These are phyloP conservation scores for Aspergillus japonicus DNA, from an alignment of 2,329 filamentous ascomycete genomes.

Conservation along the genomic window DNA sequence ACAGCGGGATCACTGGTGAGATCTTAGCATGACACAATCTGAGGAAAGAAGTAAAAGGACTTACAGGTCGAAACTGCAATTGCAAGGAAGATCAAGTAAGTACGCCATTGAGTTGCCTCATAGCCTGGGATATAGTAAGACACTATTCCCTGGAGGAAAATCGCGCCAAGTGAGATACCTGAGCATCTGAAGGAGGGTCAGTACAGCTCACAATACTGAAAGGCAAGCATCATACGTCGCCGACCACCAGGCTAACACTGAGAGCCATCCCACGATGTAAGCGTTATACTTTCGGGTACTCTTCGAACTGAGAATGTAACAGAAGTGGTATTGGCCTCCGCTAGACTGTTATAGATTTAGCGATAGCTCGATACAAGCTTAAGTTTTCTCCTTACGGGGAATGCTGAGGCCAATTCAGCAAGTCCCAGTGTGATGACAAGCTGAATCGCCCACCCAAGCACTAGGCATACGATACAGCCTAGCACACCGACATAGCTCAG, in stretches of 20 bases:
- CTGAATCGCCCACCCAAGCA: conserved; percentile 23
- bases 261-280: conserved; percentile 22
- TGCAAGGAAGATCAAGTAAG: conserved; percentile 18
- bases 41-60: background rate
- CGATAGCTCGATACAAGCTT: background rate
- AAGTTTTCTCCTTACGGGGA: conserved; percentile 12
- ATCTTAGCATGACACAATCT: background rate
- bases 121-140: conserved; percentile 15
- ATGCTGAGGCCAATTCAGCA: conserved; percentile 27
- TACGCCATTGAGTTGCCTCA: conserved; percentile 19
- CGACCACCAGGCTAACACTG: conserved; percentile 20
- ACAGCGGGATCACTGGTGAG: conserved; percentile 11
- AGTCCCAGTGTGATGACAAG: conserved; percentile 24
- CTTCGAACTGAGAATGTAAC: conserved; percentile 19
- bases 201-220: background rate
- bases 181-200: conserved; percentile 4
- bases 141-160: conserved; percentile 11
- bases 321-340: conserved; percentile 25
- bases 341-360: background rate
- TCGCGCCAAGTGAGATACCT: conserved; percentile 13
- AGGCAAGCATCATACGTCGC: background rate
- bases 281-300: conserved; percentile 11
- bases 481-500: conserved; percentile 20
- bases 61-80: conserved; percentile 10
- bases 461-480: conserved; percentile 18